A percentile compares a stretch with the other conserved stretches of the same genome.
phyloP scores from a whole-genome alignment of 768 basidiomycete genomes.

The Lactifluus volemus region DNA sequence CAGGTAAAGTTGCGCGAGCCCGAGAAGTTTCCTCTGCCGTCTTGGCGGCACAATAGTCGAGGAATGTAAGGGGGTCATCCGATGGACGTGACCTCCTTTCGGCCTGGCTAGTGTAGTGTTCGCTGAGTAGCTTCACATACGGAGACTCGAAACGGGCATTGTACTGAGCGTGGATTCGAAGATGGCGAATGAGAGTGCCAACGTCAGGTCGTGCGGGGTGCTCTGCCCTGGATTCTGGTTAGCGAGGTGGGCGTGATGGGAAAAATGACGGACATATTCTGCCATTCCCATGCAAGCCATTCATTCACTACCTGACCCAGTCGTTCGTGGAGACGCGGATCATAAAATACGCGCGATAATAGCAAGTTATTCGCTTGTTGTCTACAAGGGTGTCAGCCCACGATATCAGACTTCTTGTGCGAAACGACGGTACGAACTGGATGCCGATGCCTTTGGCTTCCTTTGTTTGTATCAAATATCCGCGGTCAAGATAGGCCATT shows the following conservation, averaged over 20 bases:
- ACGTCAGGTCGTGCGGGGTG: slow-evolving; percentile 37
- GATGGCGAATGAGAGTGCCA: slow-evolving; percentile 43
- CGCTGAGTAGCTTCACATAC: slow-evolving; percentile 41
- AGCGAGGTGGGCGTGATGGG: background rate
- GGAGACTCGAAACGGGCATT: slow-evolving; percentile 44
- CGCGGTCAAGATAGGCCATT: slow-evolving; percentile 4
- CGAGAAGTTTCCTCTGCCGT: slow-evolving; percentile 52
- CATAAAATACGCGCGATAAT: slow-evolving; percentile 7
- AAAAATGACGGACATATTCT: slow-evolving; percentile 10
- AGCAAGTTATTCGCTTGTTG: slow-evolving; percentile 9
- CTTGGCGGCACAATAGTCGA: slow-evolving; percentile 37
- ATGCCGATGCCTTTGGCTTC: slow-evolving; percentile 36
- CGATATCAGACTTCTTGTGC: background rate
- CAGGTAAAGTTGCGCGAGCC: slow-evolving; percentile 40
- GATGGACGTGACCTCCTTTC: slow-evolving; percentile 28
- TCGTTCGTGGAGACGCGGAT: background rate
- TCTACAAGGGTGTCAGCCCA: slow-evolving; percentile 1
- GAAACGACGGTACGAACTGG: background rate
- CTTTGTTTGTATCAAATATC: background rate
- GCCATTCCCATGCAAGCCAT: slow-evolving; percentile 17
- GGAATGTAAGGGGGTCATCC: slow-evolving; percentile 43
- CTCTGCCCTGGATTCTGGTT: slow-evolving; percentile 25
- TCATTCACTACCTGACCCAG: slow-evolving; percentile 2
- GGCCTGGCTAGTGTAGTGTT: slow-evolving; percentile 50
- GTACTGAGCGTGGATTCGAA: slow-evolving; percentile 52